Conservation (phyloP, 2,329 filamentous ascomycete genomes). For the Phaeoacremonium minimum region DNA sequence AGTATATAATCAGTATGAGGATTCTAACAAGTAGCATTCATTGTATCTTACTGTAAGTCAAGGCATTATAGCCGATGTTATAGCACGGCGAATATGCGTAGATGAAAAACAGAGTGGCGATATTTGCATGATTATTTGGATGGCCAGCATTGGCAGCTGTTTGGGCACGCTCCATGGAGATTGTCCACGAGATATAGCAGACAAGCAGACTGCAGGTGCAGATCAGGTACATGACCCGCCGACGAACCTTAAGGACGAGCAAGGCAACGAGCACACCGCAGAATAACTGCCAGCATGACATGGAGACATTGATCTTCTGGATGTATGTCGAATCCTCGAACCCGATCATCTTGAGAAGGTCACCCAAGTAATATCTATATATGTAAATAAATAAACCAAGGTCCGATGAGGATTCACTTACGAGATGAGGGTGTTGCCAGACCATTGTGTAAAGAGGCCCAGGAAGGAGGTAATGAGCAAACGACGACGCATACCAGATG, state of each 20-base stretch:
- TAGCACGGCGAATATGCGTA: constrained; percentile 57
- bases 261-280: constrained; percentile 37
- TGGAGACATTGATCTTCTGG: constrained; percentile 40
- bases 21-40: too few species aligned
- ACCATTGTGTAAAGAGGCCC: constrained; percentile 51
- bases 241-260: constrained; percentile 36
- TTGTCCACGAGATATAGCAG: constrained; percentile 52
- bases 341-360: constrained; percentile 39
- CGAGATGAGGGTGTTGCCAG: constrained; percentile 44
- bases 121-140: constrained; percentile 24
- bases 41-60: constrained; percentile 60
- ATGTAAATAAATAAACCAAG: not conserved
- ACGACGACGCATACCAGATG: constrained; percentile 44
- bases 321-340: constrained; percentile 33
- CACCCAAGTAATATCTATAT: constrained; percentile 37
- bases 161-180: constrained; percentile 34
- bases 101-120: constrained; percentile 51
- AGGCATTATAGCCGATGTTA: constrained; percentile 63
- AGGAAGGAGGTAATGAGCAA: constrained; percentile 43
- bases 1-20: too few species aligned
- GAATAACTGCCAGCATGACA: constrained; percentile 41
- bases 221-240: constrained; percentile 46
- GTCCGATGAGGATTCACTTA: too few species aligned
- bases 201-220: constrained; percentile 45
- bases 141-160: constrained; percentile 19